These are phyloP conservation scores for Collariella sp. DNA, from an alignment of 495 filamentous ascomycete genomes.

Conservation along the genomic window DNA sequence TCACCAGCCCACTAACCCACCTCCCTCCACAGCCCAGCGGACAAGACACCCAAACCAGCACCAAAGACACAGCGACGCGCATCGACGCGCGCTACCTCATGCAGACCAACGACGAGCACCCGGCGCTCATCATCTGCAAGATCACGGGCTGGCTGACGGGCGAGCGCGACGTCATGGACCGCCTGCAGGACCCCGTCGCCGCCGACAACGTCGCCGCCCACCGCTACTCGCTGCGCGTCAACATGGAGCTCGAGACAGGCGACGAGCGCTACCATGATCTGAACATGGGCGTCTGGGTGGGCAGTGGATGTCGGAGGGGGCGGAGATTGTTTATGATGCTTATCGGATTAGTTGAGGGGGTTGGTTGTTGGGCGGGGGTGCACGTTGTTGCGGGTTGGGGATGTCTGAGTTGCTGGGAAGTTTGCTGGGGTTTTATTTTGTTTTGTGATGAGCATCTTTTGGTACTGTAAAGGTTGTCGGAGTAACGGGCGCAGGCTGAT, in stretches of 20 bases:
- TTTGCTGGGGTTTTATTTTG: neutral
- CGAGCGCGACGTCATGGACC: slow-evolving; percentile 25
- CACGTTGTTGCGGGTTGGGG: neutral
- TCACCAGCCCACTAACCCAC: neutral
- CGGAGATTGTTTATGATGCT: slow-evolving; percentile 29
- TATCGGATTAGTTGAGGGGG: slow-evolving; percentile 21
- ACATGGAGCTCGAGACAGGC: slow-evolving; percentile 25
- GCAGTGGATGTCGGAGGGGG: slow-evolving; percentile 23
- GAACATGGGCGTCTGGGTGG: slow-evolving; percentile 22
- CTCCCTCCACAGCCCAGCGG: slow-evolving; percentile 15
- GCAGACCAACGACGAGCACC: slow-evolving; percentile 26
- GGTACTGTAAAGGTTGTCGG: no score
- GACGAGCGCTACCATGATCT: slow-evolving; percentile 22
- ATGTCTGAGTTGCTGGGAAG: neutral
- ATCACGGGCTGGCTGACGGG: slow-evolving; percentile 26
- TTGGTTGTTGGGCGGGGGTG: neutral
- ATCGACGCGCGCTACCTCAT: slow-evolving; percentile 24
- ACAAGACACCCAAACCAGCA: slow-evolving; percentile 22
- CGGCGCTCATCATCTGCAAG: slow-evolving; percentile 24
- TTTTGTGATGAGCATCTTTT: neutral
- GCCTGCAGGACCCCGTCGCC: slow-evolving; percentile 23
- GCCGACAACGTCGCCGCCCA: slow-evolving; percentile 24
- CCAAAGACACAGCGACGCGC: slow-evolving; percentile 20
- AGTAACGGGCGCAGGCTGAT: no score
- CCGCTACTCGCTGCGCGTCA: slow-evolving; percentile 23